Base-by-base conservation (phyloP, 495 filamentous ascomycete genomes). In the Penicillium ochrochloron region DNA sequence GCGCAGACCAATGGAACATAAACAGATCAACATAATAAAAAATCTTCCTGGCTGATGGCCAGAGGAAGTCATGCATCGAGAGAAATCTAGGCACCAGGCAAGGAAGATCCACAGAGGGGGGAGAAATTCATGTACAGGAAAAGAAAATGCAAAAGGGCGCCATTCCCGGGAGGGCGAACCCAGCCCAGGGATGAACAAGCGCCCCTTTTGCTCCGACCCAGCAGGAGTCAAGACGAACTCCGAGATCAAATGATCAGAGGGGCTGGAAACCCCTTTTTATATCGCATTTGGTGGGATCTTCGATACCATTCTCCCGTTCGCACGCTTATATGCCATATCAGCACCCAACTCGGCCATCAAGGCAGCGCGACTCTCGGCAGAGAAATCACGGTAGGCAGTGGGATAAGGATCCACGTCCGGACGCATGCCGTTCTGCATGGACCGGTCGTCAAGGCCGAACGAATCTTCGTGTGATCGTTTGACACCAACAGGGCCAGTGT, bases 401-500 rank as follows among this genome's bases (percentile, higher is more conserved):
- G 73, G 60, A 56, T 76, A 72, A 19, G 71, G 54, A 17, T 80
- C 75, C n/a, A 66, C 69, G 55, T 78, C 75, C 10, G 82, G 82
- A 25, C 85, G 82, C 77, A 81, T 82, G 54, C 83, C 84, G 66
- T 86, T 83, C 52, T 79, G 74, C 51, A 85, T 75, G 5, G 82
- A 70, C 17, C 77, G 73, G 0, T 82, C 76, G 55, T 79, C 74
- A 41, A 69, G 64, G 3, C 78, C 80, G 46, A 82, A 82, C 2
- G 78, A 72, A 41, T 82, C 78, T 52, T 78, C 78, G 57, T 82
- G 75, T 0, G 73, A 69, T 19, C 80, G 75, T 51, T 82, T 82
- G 42, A 70, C 52, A 31, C 74, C 54, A 27, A 74, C 57, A 12
- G 68, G 67, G 10, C 69, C 74, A 0, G 76, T 76, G 7, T 80